Evolutionary conservation across 345 rosid species (phyloP).

Genomic region (Gossypium raimondii): DNA sequence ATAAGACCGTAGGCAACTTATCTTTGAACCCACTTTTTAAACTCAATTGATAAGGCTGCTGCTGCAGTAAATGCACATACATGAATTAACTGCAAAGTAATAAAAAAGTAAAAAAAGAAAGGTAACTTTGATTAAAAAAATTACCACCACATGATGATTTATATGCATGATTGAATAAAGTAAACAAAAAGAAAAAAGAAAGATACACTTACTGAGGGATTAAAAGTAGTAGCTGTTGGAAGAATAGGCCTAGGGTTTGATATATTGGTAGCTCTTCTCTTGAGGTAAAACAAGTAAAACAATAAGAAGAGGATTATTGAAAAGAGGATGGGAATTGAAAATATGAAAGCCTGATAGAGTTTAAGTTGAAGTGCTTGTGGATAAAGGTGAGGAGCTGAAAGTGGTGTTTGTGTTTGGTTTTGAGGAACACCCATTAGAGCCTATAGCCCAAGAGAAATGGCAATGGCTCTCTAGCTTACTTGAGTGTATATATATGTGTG

Average conservation of each 20-base stretch:
- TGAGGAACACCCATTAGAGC: conserved; percentile 57
- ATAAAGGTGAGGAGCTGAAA: conserved; percentile 56
- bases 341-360: conserved; percentile 93
- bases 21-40: conserved; percentile 55
- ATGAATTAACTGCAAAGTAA: neutral
- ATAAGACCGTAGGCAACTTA: conserved; percentile 61
- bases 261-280: conserved; percentile 69
- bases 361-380: conserved; percentile 85
- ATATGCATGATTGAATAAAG: neutral
- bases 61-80: conserved; percentile 20
- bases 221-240: conserved; percentile 37
- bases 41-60: conserved; percentile 39
- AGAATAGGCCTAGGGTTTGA: conserved; percentile 41
- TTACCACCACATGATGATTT: neutral
- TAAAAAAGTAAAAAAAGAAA: neutral
- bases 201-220: conserved; percentile 41
- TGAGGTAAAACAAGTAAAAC: conserved; percentile 90
- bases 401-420: conserved; percentile 38
- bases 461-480: neutral
- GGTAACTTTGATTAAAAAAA: neutral
- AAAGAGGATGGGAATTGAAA: conserved; percentile 90
- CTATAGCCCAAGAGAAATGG: neutral
- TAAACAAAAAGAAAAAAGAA: neutral
- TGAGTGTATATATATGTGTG: neutral
- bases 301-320: conserved; percentile 80